Percentiles rank a stretch among this genome's conserved stretches.
These are phyloP conservation scores for Neurospora pannonica DNA, from an alignment of 495 filamentous ascomycete genomes.

Conservation along the genomic window DNA sequence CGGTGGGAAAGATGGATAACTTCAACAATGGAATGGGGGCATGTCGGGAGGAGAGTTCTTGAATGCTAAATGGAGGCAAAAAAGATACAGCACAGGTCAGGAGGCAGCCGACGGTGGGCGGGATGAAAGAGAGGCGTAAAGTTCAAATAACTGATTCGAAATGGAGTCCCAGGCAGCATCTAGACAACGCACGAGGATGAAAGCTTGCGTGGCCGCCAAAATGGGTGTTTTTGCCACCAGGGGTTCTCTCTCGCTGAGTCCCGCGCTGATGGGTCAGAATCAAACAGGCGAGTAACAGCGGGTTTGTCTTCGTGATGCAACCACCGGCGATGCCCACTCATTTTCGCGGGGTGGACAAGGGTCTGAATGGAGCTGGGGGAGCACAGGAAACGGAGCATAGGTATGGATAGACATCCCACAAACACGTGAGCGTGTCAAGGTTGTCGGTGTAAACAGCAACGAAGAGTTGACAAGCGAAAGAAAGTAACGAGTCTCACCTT, in stretches of 20 bases:
- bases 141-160: not conserved
- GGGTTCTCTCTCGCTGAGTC: not conserved
- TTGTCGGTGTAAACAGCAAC: not conserved
- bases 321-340: not conserved
- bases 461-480: not conserved
- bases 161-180: not conserved
- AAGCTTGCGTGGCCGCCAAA: not conserved
- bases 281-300: not conserved
- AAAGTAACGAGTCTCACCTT: conserved; percentile 30
- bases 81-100: not conserved
- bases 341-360: conserved; percentile 15
- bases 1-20: not conserved
- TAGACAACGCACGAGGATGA: not conserved
- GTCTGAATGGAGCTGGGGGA: conserved; percentile 5
- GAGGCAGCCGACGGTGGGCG: not conserved
- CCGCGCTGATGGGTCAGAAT: not conserved
- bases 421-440: not conserved
- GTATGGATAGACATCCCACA: not conserved
- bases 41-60: not conserved
- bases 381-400: conserved; percentile 6
- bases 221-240: not conserved
- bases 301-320: not conserved
- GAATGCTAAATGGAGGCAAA: not conserved
- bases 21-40: not conserved
- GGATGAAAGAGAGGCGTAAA: not conserved